Percentiles rank a stretch among this genome's conserved stretches.
These are phyloP conservation scores for Talaromyces verruculosus DNA, from an alignment of 2,329 filamentous ascomycete genomes.

Conservation along the genomic window DNA sequence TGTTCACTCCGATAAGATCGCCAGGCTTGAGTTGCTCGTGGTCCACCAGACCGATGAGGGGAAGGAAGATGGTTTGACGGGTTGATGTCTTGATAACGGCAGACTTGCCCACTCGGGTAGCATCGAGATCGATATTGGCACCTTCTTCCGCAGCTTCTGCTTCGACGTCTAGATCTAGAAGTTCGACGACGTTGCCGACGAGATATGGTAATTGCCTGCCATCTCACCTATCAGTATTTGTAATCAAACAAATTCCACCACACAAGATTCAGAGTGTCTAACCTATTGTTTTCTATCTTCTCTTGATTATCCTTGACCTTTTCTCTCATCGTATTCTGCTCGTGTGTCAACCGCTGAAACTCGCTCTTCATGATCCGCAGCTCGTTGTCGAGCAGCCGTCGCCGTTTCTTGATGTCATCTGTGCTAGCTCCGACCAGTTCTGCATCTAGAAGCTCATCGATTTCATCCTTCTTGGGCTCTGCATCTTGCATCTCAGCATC, in stretches of 20 bases:
- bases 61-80: constrained; percentile 96
- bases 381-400: constrained; percentile 93
- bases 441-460: constrained; percentile 82
- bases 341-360: constrained; percentile 87
- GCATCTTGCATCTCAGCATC: constrained; percentile 93
- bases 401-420: constrained; percentile 88
- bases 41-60: constrained; percentile 94
- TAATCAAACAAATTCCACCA: constrained; percentile 8
- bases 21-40: constrained; percentile 92
- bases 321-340: constrained; percentile 93
- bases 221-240: constrained; percentile 9
- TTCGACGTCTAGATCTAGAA: constrained; percentile 92
- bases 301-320: constrained; percentile 99
- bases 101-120: constrained; percentile 93
- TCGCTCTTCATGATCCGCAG: constrained; percentile 98
- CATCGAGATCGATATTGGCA: constrained; percentile 97
- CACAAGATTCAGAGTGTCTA: constrained; percentile 31
- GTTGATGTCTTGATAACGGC: constrained; percentile 99
- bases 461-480: constrained; percentile 62
- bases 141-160: constrained; percentile 96
- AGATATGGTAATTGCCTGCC: constrained; percentile 92
- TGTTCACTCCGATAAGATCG: constrained; percentile 97
- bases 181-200: constrained; percentile 96
- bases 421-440: constrained; percentile 93
- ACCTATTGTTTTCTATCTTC: constrained; percentile 99